Base-by-base conservation (phyloP, 108 stramenopile genomes). In the Cyclotella sp. region DNA sequence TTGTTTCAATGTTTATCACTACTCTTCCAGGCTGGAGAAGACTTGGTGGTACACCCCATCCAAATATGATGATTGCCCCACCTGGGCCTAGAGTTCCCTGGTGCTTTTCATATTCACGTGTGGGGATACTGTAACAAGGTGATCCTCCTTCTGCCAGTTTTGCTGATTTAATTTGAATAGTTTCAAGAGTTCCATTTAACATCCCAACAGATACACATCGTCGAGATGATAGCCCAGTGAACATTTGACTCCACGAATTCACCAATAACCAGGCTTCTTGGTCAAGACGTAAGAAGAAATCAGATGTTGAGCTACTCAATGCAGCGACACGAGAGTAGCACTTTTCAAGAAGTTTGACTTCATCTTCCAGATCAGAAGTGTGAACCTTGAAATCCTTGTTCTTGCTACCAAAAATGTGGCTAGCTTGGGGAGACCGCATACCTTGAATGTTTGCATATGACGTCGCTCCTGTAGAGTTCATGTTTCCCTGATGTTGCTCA, bases 201-300 rank as follows among this genome's bases (percentile, higher is more conserved):
- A 94, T 63, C 22, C 93, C 85, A n/a, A 83, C 88, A 41, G 76
- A 85, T 16, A 94, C 77, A 63, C 93, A 94, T 15, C 90, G 88
- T 24, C 89, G 75, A 39, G 91, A 90, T 40, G 85, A 85, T 43
- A 90, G 73, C 22, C 91, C 93, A 19, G 88, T 90, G 59, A 90
- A 90, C 8, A 89, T 75, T 44, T 90, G 91, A 49, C 85, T 86
- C 85, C 88, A 91, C 22, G 77, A 84, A 63, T 81, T 86, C 22
- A 94, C 76, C 21, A 94, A 73, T 8, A 70, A 43, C 93, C 93
- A 94, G 27, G 93, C 89, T 68, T 89, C 91, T 70, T 91, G 81
- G 68, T 94, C 93, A 5, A 94, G 69, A 19, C 63, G 76, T 21
- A 69, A 68, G 52, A 94, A 90, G 52, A 81, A 94, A 19, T 77